phyloP scores from a whole-genome alignment of 345 rosid genomes.

The Euclidium syriacum region DNA sequence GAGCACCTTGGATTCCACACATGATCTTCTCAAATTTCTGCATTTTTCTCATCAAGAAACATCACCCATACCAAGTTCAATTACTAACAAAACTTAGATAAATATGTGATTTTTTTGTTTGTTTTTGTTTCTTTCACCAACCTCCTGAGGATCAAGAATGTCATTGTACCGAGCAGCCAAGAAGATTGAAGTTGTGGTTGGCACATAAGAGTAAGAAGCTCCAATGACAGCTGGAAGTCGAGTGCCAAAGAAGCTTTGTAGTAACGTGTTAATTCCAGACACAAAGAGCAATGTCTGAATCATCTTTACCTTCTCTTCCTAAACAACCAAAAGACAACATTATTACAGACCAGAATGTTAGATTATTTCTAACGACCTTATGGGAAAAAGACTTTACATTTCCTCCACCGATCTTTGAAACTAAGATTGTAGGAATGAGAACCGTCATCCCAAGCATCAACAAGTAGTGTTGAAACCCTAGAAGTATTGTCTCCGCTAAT shows the following conservation, averaged over 20 bases:
- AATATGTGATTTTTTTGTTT: not conserved
- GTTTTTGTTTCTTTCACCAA: constrained; percentile 5
- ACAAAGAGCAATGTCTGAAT: constrained; percentile 86
- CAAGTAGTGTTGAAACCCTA: constrained; percentile 90
- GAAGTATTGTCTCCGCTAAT: constrained; percentile 86
- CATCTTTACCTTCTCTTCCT: constrained; percentile 92
- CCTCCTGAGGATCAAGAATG: constrained; percentile 73
- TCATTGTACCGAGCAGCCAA: constrained; percentile 76
- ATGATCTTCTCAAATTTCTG: constrained; percentile 85
- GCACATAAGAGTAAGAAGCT: constrained; percentile 71
- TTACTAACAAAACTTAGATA: not conserved
- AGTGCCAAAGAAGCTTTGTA: constrained; percentile 69
- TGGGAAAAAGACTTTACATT: constrained; percentile 44
- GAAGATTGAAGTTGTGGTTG: constrained; percentile 70
- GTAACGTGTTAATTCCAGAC: constrained; percentile 74
- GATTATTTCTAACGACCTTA: not conserved
- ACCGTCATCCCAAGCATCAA: constrained; percentile 95
- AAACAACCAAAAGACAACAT: constrained; percentile 3
- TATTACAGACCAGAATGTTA: not conserved
- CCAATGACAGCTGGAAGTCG: constrained; percentile 89
- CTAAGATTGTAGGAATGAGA: constrained; percentile 63
- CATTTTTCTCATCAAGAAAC: constrained; percentile 14
- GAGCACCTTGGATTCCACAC: constrained; percentile 82
- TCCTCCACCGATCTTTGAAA: constrained; percentile 89
- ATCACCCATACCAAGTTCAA: not conserved